Conservation (phyloP, 257 asterid species). For the Nicotiana benthamiana region DNA sequence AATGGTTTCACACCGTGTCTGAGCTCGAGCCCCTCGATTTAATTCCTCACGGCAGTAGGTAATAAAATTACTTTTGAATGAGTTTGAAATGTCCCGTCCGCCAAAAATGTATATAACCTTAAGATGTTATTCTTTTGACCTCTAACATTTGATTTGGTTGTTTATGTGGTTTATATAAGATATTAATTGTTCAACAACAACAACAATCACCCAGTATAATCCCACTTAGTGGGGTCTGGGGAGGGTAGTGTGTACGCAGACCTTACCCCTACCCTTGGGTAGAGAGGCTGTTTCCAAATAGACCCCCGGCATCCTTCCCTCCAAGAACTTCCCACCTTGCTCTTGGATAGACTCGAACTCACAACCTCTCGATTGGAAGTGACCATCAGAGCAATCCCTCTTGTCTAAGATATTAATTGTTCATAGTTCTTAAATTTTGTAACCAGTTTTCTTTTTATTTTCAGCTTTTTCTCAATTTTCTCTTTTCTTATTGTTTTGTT, state of each 20-base stretch:
- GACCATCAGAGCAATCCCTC: too few relatives aligned
- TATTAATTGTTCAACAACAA: too few relatives aligned
- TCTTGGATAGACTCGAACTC: too few relatives aligned
- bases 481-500: background rate
- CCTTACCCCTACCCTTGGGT: too few relatives aligned
- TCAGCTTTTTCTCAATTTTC: background rate
- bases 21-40: background rate
- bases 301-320: too few relatives aligned
- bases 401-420: too few relatives aligned
- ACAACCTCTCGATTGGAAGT: too few relatives aligned
- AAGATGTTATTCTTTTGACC: background rate
- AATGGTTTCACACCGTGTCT: background rate
- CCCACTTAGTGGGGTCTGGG: too few relatives aligned
- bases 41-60: background rate
- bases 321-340: too few relatives aligned
- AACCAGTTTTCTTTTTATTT: background rate
- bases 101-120: background rate
- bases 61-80: background rate
- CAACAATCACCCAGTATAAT: too few relatives aligned
- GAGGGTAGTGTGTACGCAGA: too few relatives aligned
- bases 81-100: background rate
- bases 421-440: background rate
- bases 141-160: background rate
- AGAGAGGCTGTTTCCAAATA: too few relatives aligned
- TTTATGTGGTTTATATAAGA: background rate